Evolutionary conservation across 805 yeast species (phyloP), one percentile per base, ranked within the genome.

Genomic region (Lachancea mirantina): DNA sequence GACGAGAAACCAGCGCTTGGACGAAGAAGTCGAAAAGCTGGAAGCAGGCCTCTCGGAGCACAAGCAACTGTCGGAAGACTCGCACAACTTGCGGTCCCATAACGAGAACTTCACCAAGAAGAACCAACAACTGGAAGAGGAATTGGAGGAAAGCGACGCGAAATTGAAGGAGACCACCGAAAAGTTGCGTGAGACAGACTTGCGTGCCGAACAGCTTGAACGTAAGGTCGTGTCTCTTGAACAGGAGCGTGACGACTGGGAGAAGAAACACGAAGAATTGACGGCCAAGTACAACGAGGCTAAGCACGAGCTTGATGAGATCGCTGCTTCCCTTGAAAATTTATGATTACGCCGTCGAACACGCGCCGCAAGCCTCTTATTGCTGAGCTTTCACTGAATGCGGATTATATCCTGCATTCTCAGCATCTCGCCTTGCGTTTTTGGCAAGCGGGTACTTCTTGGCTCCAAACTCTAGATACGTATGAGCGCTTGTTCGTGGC

Each of bases 181-280:
- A 56, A 88, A 87, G 68, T 74, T 89, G 62, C 84, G 96, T 65
- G 95, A 85, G 60, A 78, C 95, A 38, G 98, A 92, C 58, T 76
- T 92, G 67, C 85, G 85, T 69, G 89, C 92, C 47, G 98, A 92
- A 67, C 94, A 85, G 64, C 74, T 85, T 62, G 95, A 87, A 67
- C 84, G 95, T 68, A 85, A 82, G 68, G 95, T 89, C 39, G 72
- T 84, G 40, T 84, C 95, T 22, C 72, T 88, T 57, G 97, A 89
- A 68, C 68, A 79, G 47, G 97, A 92, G 69, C 85, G 84, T 65
- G 92, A 84, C 49, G 83, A 79, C 43, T 73, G 83, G 74, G 96
- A 92, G 70, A 73, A 74, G 68, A 87, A 85, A 67, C 81, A 70
- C 55, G 97, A 89, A 68, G 95, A 84, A 58, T 68, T 89, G 61